Conservation (phyloP, 805 yeast genomes). For the Clavispora fructus region DNA sequence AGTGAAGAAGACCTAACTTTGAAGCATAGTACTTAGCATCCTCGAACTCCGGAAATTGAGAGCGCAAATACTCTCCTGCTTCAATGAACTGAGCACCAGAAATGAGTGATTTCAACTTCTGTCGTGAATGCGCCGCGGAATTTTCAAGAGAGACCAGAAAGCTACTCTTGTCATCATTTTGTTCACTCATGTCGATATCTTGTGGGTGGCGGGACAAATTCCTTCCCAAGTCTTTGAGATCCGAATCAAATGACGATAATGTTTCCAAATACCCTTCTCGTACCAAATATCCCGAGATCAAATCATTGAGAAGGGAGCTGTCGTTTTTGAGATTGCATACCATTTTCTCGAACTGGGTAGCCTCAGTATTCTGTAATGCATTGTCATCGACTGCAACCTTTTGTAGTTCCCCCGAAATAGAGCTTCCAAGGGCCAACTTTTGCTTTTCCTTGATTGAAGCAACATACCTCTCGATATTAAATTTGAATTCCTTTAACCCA, state of each 20-base stretch:
- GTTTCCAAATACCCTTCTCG: constrained; percentile 37
- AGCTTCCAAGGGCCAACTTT: constrained; percentile 1
- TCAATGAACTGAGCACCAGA: constrained; percentile 3
- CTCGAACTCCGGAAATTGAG: neutral
- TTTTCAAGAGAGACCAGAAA: neutral
- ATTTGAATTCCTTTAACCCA: constrained; percentile 52
- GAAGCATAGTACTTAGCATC: neutral
- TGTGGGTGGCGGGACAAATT: neutral
- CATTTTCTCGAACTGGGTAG: constrained; percentile 14
- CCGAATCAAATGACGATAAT: constrained; percentile 27
- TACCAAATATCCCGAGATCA: constrained; percentile 34
- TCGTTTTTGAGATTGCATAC: constrained; percentile 23
- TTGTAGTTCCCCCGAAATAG: constrained; percentile 7
- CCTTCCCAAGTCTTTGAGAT: constrained; percentile 20
- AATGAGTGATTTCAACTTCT: constrained; percentile 3
- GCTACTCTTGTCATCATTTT: neutral
- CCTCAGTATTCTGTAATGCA: neutral
- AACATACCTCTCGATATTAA: constrained; percentile 55
- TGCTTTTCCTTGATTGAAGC: constrained; percentile 33
- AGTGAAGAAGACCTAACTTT: constrained; percentile 14
- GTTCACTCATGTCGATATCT: constrained; percentile 6
- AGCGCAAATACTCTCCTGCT: constrained; percentile 4
- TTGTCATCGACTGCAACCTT: constrained; percentile 1
- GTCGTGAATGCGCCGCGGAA: neutral
- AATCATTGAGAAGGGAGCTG: constrained; percentile 22